A percentile compares a stretch with the other conserved stretches of the same genome.
phyloP scores from a whole-genome alignment of 2,329 filamentous ascomycete species.

The Xylaria hypoxylon region DNA sequence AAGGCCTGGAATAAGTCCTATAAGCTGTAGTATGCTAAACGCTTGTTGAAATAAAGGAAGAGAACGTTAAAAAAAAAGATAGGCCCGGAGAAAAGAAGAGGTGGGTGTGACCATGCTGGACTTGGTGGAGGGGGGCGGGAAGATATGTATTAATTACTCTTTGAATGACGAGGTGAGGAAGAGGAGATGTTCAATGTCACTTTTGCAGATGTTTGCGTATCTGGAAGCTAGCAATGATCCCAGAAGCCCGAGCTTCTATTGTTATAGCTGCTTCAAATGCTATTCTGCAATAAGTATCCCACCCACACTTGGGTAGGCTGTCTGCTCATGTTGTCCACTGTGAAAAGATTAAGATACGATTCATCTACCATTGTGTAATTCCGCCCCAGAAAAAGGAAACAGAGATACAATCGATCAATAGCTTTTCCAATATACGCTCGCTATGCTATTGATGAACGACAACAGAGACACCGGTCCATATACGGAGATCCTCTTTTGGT shows the following conservation, averaged over 20 bases:
- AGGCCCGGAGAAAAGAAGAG: neutral
- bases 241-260: conserved; percentile 7
- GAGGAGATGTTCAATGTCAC: neutral
- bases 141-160: neutral
- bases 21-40: conserved; percentile 1
- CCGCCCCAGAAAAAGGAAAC: too few species aligned
- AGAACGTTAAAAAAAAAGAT: neutral
- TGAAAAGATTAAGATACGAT: too few species aligned
- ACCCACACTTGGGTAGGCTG: neutral
- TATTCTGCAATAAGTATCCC: neutral
- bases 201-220: conserved; percentile 16
- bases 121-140: neutral
- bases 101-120: too few species aligned
- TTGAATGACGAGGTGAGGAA: neutral
- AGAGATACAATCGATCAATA: too few species aligned
- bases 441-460: too few species aligned
- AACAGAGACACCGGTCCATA: too few species aligned
- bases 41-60: neutral
- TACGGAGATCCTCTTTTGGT: too few species aligned
- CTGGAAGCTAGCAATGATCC: neutral
- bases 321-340: too few species aligned
- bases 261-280: conserved; percentile 1
- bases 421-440: too few species aligned
- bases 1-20: neutral
- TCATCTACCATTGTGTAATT: too few species aligned